Evolutionary conservation across 1,284 basidiomycete genomes (phyloP), one percentile per base, ranked within the genome.

Genomic region (Irpex sp.): DNA sequence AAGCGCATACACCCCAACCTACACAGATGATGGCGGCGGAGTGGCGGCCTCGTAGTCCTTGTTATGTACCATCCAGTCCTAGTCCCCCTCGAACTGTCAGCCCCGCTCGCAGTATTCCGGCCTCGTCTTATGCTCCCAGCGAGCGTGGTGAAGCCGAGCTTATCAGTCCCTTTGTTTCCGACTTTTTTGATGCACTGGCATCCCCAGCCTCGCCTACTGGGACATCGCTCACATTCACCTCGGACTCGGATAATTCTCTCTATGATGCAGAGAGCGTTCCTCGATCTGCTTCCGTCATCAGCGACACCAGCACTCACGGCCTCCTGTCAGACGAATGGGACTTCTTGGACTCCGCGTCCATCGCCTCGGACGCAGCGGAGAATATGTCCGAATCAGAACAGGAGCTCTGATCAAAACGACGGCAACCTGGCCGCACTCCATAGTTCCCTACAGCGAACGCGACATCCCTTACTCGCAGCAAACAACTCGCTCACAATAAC

Each of bases 241-340:
- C 9, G 8, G 45, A 56, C 47, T n/a, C 28, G 23, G 37, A 36
- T 21, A 51, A 58, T 10, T 42, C 36, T 23, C 12, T 58, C 16
- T 55, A 55, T 18, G 56, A 56, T 55, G 33, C 45, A 6, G 62
- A 57, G 28, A 58, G 53, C 18, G 59, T 60, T 16, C 62, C 62
- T 8, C 62, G 62, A 19, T 63, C 62, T 4, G n/a, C 57, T 16
- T 63, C 58, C 16, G 59, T 58, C 36, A 33, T 57, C 18, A 61
- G 60, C 48, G 39, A 49, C n/a, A 47, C n/a, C 9, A 60, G 55
- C 48, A 18, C 33, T 12, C 56, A 9, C 51, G 37, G 14, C 23
- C 51, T 47, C 16, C 14, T 45, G 12, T 45, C 37, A 23, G 42
- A 42, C 19, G 56, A 45, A 21, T 60, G 59, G 59, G 58, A 59